Evolutionary conservation across 371 early-diverging fungal species (phyloP), one percentile per base, ranked within the genome.

Genomic region (Apophysomyces elegans): DNA sequence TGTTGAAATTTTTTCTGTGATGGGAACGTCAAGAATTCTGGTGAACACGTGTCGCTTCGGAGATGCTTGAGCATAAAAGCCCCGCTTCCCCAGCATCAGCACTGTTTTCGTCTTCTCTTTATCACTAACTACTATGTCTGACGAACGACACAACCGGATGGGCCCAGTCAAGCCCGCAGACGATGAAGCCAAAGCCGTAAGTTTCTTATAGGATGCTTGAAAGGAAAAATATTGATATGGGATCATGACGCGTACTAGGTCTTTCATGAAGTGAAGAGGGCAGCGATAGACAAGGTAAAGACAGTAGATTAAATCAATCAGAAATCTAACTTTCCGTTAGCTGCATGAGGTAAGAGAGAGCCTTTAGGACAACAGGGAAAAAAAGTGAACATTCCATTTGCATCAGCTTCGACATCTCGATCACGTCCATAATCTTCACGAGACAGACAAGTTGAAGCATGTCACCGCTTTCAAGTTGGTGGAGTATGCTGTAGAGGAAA

Each of bases 401-500:
- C 44, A 63, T 50, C 50, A 77, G 67, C 67, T 84, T 61, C 79
- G 83, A 60, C 75, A 77, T 18, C 66, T 65, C 3, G 86, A 85
- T 43, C 71, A 74, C 45, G 72, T 75, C 36, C 86, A 85, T 61
- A 73, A 69, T 41, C 70, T 84, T 26, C 84, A 85, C 65, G 75
- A 73, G 59, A 69, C 78, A 61, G 86, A 84, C 66, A 77, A 80
- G 60, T 69, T 85, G 58, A 69, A 80, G 65, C 71, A 68, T 56
- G 79, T 84, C 66, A 64, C 79, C 16, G 74, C 69, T 50, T 85
- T 71, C 69, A 79, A 76, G 47, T 73, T 81, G 18, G 65, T 74
- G 47, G 74, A 81, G 50, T 81, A 79, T 69, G 84, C 86, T 47
- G 66, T 64, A 32, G 86, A 85, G 73, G 81, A 79, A 56, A 81